These are phyloP conservation scores for Apiospora arundinis DNA, from an alignment of 2,329 filamentous ascomycete genomes.

Conservation along the genomic window DNA sequence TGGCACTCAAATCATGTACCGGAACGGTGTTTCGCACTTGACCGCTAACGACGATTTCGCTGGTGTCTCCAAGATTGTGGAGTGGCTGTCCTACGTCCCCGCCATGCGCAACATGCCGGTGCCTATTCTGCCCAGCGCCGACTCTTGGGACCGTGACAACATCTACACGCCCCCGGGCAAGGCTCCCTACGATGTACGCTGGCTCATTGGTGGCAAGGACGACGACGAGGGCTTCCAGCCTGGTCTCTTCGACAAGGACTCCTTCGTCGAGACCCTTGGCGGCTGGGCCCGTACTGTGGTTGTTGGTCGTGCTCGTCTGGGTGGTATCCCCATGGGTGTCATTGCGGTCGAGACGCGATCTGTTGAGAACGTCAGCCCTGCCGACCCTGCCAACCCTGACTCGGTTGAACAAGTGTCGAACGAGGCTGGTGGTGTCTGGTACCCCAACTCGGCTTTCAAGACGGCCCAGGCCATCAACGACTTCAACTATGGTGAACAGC, in stretches of 20 bases:
- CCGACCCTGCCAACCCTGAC: constrained; percentile 96
- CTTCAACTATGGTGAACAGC: constrained; percentile 98
- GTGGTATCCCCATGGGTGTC: constrained; percentile 97
- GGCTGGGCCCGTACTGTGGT: constrained; percentile 98
- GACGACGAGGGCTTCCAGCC: constrained; percentile 85
- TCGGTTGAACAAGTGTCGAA: constrained; percentile 95
- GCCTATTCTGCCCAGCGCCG: constrained; percentile 85
- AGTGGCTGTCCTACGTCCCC: constrained; percentile 97
- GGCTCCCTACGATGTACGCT: constrained; percentile 90
- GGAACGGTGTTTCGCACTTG: constrained; percentile 99
- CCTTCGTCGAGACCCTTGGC: constrained; percentile 94
- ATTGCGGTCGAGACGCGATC: constrained; percentile 96
- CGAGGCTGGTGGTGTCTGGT: constrained; percentile 99
- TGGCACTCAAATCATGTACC: constrained; percentile 99
- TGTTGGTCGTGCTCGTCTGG: constrained; percentile 92
- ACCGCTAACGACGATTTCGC: constrained; percentile 97
- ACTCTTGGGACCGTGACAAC: constrained; percentile 93
- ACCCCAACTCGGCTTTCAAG: constrained; percentile 99
- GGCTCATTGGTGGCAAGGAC: constrained; percentile 88
- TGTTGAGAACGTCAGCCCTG: constrained; percentile 95
- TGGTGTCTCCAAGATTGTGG: constrained; percentile 95
- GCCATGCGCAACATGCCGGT: constrained; percentile 93
- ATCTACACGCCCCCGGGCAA: constrained; percentile 82
- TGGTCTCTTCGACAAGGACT: constrained; percentile 95
- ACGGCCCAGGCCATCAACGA: constrained; percentile 98